Conservation (phyloP, 2,329 filamentous ascomycete genomes). For the Xylaria multiplex region DNA sequence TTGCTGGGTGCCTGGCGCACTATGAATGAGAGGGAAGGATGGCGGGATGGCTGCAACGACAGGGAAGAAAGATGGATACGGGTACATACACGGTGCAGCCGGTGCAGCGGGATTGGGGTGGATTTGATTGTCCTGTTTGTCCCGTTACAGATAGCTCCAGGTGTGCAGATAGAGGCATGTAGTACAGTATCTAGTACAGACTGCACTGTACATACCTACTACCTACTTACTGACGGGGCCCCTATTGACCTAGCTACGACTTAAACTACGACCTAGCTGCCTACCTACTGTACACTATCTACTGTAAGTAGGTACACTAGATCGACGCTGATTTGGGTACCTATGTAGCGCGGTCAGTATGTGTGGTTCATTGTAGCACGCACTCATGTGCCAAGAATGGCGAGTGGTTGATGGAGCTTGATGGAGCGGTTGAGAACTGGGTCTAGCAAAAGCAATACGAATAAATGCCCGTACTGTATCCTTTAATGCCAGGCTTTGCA, state of each 20-base stretch:
- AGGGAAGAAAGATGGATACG: not conserved
- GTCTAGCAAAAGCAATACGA: conserved; percentile 25
- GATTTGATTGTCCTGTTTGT: conserved; percentile 3
- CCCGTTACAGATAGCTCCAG: too few species aligned
- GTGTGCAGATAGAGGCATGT: not conserved
- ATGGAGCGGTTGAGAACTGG: conserved; percentile 18
- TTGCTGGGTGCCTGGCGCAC: conserved; percentile 1
- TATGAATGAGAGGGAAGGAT: conserved; percentile 8
- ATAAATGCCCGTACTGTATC: conserved; percentile 22
- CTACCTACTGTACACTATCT: too few species aligned
- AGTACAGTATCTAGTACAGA: not conserved
- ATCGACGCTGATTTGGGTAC: not conserved
- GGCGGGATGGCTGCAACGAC: conserved; percentile 10
- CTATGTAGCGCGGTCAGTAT: not conserved
- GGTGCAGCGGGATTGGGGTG: not conserved
- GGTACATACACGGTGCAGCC: not conserved
- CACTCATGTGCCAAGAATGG: conserved; percentile 23
- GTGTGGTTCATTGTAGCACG: not conserved
- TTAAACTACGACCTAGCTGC: not conserved
- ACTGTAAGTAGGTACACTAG: not conserved
- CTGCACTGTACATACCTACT: not conserved
- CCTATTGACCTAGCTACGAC: too few species aligned
- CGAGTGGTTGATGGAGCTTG: conserved; percentile 11
- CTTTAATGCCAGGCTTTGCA: conserved; percentile 21
- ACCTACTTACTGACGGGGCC: too few species aligned